Conservation (phyloP, 768 basidiomycete species). For the Ephemerocybe angulata region DNA sequence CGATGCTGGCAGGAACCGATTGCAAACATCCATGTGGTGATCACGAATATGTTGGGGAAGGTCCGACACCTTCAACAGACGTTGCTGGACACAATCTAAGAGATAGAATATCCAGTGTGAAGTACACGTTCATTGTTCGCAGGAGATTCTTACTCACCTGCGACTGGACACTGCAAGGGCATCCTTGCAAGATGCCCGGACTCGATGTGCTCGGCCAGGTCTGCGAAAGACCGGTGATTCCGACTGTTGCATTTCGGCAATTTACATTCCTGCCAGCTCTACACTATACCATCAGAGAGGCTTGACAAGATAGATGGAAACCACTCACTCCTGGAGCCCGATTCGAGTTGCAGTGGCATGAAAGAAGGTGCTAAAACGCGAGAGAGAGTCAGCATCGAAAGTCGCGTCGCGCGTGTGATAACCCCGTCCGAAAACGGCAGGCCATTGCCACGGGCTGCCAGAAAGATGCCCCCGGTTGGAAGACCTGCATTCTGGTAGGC, state of each 20-base stretch:
- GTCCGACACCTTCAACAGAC: background rate
- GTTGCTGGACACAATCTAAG: background rate
- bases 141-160: conserved; percentile 16
- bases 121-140: too few species aligned
- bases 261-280: conserved; percentile 14
- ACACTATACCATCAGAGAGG: background rate
- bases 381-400: background rate
- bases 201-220: conserved; percentile 21
- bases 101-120: conserved; percentile 1
- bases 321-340: background rate
- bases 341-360: background rate
- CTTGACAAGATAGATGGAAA: background rate
- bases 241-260: conserved; percentile 21
- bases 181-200: conserved; percentile 24
- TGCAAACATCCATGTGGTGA: conserved; percentile 5
- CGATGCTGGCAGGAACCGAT: background rate
- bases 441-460: background rate
- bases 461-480: conserved; percentile 5
- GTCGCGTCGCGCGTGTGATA: background rate
- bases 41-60: conserved; percentile 1
- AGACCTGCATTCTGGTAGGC: too few species aligned
- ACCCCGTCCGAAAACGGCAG: background rate
- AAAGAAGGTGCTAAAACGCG: conserved; percentile 2
- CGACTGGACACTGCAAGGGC: conserved; percentile 23
- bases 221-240: conserved; percentile 13